Evolutionary conservation across 2,329 filamentous ascomycete genomes (phyloP), one percentile per base, ranked within the genome.

Genomic region (Albophoma yamanashiensis): DNA sequence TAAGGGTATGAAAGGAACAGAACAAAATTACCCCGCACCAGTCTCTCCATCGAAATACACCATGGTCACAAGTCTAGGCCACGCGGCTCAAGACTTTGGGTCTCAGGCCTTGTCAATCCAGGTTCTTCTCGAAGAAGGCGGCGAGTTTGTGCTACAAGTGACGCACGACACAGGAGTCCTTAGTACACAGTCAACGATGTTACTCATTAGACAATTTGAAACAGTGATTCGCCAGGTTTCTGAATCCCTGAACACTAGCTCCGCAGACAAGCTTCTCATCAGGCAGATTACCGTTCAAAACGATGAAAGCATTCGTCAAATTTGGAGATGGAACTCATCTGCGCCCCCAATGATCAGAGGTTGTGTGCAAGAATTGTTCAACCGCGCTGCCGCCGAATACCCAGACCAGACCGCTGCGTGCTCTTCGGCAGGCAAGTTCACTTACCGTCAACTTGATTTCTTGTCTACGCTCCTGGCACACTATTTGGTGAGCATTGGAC

Each of bases 361-460:
- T 27, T 52, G 47, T 52, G 47, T 52, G n/a, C 47, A 52, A 9
- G 47, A 52, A 11, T 12, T 52, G 47, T 22, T 52, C 47, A 52
- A 14, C 15, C 8, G 31, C 2, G 47, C 47, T 27, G 47, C 47
- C 47, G 15, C n/a, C 2, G 14, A 52, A n/a, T 27, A 52, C 31
- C n/a, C n/a, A 11, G 6, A 52, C 22, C 31, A 52, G 47, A 25
- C n/a, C 11, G 47, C 47, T 52, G n/a, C 31, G 25, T 52, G 47
- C 47, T 52, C 47, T 27, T 71, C 69, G 69, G 69, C 70, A 57
- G 68, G 68, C 8, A 17, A 55, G 4, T 56, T 64, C 45, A 68
- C 67, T 1, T 67, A 68, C 57, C 53, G 22, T 15, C 62, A 70
- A 38, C 60, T 70, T 20, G 64, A 69, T 17, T 56, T 47, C 3